Evolutionary conservation across 2,329 filamentous ascomycete genomes (phyloP).

Genomic region (Nemania sp.): DNA sequence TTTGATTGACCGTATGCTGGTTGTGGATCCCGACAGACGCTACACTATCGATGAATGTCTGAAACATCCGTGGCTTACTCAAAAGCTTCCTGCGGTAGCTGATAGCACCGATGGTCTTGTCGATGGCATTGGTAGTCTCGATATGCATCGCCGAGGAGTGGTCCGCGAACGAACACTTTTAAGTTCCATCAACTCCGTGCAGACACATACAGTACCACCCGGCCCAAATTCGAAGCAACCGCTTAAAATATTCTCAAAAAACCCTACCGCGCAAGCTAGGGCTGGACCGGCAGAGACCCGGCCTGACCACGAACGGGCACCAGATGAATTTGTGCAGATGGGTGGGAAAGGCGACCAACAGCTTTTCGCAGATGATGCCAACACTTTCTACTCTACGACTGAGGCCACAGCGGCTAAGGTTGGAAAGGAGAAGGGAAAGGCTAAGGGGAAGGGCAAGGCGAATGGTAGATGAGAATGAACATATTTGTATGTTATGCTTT

Average conservation of each 20-base stretch:
- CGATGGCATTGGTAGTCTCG: slow-evolving; percentile 79
- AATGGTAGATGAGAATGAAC: slow-evolving; percentile 25
- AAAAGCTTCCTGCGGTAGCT: slow-evolving; percentile 62
- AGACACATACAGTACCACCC: slow-evolving; percentile 56
- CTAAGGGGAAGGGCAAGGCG: slow-evolving; percentile 34
- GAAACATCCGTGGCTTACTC: slow-evolving; percentile 85
- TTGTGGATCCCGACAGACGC: slow-evolving; percentile 80
- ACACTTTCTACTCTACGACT: slow-evolving; percentile 53
- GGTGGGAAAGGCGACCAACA: slow-evolving; percentile 84
- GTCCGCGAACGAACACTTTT: slow-evolving; percentile 84
- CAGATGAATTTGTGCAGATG: slow-evolving; percentile 80
- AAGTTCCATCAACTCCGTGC: slow-evolving; percentile 77
- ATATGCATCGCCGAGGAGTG: slow-evolving; percentile 81
- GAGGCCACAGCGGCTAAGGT: slow-evolving; percentile 43
- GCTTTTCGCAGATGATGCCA: slow-evolving; percentile 69
- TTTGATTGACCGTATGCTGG: slow-evolving; percentile 92
- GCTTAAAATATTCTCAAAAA: slow-evolving; percentile 78
- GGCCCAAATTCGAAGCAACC: slow-evolving; percentile 62
- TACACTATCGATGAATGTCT: slow-evolving; percentile 91
- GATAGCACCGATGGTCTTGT: slow-evolving; percentile 94
- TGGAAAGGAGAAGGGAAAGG: slow-evolving; percentile 35
- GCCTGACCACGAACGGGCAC: slow-evolving; percentile 69
- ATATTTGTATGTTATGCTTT: background rate
- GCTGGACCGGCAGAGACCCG: slow-evolving; percentile 60
- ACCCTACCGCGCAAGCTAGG: slow-evolving; percentile 53